These are phyloP conservation scores for Xylariaceae sp. DNA, from an alignment of 2,329 filamentous ascomycete species.

Conservation along the genomic window DNA sequence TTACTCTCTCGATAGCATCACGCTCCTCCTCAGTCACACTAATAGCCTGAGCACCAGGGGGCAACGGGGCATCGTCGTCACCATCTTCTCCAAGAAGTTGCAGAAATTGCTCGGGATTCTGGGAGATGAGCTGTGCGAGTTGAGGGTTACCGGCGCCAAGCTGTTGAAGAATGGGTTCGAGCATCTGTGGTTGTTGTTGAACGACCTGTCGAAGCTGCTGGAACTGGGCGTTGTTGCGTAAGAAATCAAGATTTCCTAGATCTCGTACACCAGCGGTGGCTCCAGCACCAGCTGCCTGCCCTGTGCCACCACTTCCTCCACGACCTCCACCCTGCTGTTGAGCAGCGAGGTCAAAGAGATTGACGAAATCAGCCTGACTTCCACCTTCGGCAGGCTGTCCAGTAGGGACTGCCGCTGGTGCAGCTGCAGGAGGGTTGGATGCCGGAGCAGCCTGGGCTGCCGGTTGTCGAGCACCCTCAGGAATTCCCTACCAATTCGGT, in stretches of 20 bases:
- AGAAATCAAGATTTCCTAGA: constrained; percentile 85
- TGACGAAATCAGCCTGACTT: constrained; percentile 65
- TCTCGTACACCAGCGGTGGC: constrained; percentile 56
- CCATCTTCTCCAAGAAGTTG: constrained; percentile 86
- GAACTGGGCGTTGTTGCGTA: constrained; percentile 95
- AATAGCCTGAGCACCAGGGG: constrained; percentile 87
- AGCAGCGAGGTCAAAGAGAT: constrained; percentile 91
- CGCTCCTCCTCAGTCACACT: constrained; percentile 94
- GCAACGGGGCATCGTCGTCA: constrained; percentile 82
- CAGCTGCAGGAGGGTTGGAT: constrained; percentile 45
- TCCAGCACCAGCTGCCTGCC: constrained; percentile 52
- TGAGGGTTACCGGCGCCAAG: constrained; percentile 94
- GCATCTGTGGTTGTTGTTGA: constrained; percentile 97
- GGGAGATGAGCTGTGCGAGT: constrained; percentile 87
- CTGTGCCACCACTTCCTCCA: constrained; percentile 49
- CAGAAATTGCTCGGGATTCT: constrained; percentile 92
- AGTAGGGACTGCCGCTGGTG: constrained; percentile 50
- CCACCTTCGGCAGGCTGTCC: constrained; percentile 49
- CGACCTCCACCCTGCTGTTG: constrained; percentile 60
- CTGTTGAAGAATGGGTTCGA: constrained; percentile 96
- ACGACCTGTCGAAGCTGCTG: constrained; percentile 97
- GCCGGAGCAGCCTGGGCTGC: constrained; percentile 56
- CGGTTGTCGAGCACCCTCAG: constrained; percentile 79
- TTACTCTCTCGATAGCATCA: constrained; percentile 93
- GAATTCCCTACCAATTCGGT: constrained; percentile 72